Evolutionary conservation across 177 flowering plant species (phyloP), one percentile per base, ranked within the genome.

Genomic region (Vitis hybrid): DNA sequence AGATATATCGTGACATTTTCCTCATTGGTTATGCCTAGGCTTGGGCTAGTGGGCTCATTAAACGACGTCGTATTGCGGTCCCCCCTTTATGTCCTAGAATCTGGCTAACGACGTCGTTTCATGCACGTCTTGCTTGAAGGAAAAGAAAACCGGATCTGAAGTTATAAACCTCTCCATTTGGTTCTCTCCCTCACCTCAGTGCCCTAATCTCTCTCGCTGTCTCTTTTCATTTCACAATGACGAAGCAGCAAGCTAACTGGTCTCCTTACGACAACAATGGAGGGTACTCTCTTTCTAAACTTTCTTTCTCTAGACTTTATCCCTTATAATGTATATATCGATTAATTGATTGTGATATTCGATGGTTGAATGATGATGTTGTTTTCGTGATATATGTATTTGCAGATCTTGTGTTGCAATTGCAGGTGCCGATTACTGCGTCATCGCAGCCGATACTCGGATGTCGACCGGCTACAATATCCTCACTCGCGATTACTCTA

Each of bases 261-360:
- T 85, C 90, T 66, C 98, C 98, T 0, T 93, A 93, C 81, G 98
- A 93, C 75, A 86, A 85, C 89, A 93, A 93, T 80, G 98, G 97
- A 79, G 98, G 98, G 97, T 93, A 80, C 19, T 30, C 14, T 49
- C 62, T 56, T 48, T 65, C 19, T 46, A 35, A 6, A 35, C 35
- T 7, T 21, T 60, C 57, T 60, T 13, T 76, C 60, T 72, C 35
- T 55, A 27, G 27, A 17, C 35, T 1, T 24, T 4, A 12, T 35
- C 46, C 46, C 46, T 5, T 1, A 1, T 5, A 35, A 35, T 35
- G 7, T 56, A 3, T 67, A 4, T 32, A 27, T 64, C 6, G 65
- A 1, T 40, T 11, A 46, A 2, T 58, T 10, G 30, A 3, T 21
- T 67, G 60, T 70, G 49, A 21, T 46, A 11, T 12, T 15, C 2